Evolutionary conservation across 1,139 yeast genomes (phyloP), one percentile per base, ranked within the genome.

Genomic region (Scheffersomyces parashehatae): DNA sequence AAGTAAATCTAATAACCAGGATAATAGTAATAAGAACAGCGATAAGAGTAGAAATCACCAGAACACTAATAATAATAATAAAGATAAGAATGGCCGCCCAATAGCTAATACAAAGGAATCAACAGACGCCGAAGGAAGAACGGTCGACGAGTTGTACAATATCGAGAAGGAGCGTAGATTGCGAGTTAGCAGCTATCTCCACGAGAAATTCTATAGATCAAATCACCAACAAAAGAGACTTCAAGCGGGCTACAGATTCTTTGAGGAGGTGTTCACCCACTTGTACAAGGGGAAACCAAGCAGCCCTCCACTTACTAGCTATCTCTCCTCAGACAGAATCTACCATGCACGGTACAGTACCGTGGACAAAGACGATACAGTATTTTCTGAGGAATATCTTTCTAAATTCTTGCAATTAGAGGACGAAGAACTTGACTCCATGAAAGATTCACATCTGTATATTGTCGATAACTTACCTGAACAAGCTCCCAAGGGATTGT

Each of bases 391-490:
- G 50, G 69, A 73, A 15, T 82, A 75, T 53, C 64, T 85, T 31
- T 67, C 73, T 4, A 64, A 73, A 24, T 83, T 82, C 52, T 66
- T 86, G 32, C 78, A 80, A 48, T 62, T 88, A 29, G 69, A 76
- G 7, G 61, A 62, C 0, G 67, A 65, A 0, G 83, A 84, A 51
- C 63, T 77, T 24, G 55, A 56, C 1, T 70, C 73, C 40, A 66
- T 88, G 68, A 68, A 67, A 35, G 55, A 58, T 13, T 73, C 83
- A 11, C 96, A 88, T 62, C 52, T 58, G 9, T 59, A 63, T 35
- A 83, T 81, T 32, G 79, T 84, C 28, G 67, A 69, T 1, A 64
- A 68, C 26, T 60, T 85, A 26, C 85, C 86, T 2, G 60, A 67
- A 0, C 48, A 56, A 3, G 65, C 70, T 3, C 85, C 89, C 0